Evolutionary conservation across 202 grass and related monocot species (phyloP).

Genomic region (Eragrostis tef): DNA sequence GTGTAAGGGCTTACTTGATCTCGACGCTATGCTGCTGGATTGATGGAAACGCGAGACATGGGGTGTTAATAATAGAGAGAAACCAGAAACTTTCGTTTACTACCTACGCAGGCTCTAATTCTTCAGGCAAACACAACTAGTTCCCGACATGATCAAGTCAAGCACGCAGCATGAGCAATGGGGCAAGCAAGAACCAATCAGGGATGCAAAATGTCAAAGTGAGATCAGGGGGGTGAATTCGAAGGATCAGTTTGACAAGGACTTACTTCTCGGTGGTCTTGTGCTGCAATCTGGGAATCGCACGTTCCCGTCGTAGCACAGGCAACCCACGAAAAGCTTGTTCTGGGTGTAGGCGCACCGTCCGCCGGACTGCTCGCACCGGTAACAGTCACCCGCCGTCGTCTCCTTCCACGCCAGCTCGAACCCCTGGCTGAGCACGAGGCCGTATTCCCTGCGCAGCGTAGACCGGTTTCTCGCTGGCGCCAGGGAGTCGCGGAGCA

Average conservation of each 20-base stretch:
- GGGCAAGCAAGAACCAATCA: not conserved
- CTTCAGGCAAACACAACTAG: not conserved
- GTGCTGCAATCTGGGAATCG: not conserved
- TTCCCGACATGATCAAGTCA: not conserved
- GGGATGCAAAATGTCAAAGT: not conserved
- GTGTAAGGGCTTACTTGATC: no score
- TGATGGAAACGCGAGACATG: not conserved
- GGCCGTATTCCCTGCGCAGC: not conserved
- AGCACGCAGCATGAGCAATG: not conserved
- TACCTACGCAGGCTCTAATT: not conserved
- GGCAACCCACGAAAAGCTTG: not conserved
- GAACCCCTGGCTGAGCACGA: slow-evolving; percentile 32
- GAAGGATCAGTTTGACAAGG: not conserved
- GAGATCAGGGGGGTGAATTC: not conserved
- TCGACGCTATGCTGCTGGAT: not conserved
- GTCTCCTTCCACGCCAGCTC: slow-evolving; percentile 21
- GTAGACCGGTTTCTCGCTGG: rapidly evolving
- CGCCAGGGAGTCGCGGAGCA: not conserved
- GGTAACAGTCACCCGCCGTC: rapidly evolving
- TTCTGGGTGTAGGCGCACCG: slow-evolving; percentile 35
- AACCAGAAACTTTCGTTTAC: not conserved
- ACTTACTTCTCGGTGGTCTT: not conserved
- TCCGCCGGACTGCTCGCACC: not conserved
- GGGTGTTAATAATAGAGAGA: not conserved
- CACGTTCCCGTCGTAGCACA: slow-evolving; percentile 32